phyloP scores from a whole-genome alignment of 1,139 yeast species.

The Geotrichum klebahnii region DNA sequence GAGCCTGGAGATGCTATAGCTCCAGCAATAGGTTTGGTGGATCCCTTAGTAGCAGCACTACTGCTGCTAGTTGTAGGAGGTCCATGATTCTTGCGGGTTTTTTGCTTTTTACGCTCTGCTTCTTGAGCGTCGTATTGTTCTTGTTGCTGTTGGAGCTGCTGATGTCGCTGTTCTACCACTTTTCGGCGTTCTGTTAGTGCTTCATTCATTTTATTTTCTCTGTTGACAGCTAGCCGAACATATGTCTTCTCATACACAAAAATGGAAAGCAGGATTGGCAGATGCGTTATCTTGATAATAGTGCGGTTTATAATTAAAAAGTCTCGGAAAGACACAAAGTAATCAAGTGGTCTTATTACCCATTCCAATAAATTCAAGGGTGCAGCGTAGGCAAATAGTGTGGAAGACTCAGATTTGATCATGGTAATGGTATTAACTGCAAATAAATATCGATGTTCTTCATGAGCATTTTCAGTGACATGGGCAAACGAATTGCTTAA shows the following conservation, averaged over 20 bases:
- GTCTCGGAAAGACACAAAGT: constrained; percentile 35
- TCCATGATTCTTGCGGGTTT: neutral
- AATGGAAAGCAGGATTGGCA: constrained; percentile 39
- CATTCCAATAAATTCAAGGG: constrained; percentile 41
- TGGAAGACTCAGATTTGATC: constrained; percentile 42
- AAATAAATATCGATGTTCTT: constrained; percentile 41
- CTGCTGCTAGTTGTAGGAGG: too few relatives aligned
- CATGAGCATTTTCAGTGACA: constrained; percentile 39
- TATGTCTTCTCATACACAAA: constrained; percentile 38
- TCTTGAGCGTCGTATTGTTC: constrained; percentile 5
- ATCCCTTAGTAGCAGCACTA: neutral
- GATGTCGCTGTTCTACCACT: constrained; percentile 12
- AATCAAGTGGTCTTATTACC: constrained; percentile 37
- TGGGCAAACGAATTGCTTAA: constrained; percentile 42
- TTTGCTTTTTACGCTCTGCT: constrained; percentile 1
- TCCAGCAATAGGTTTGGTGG: neutral
- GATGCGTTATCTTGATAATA: constrained; percentile 40
- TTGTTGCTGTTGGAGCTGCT: constrained; percentile 19
- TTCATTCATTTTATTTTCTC: constrained; percentile 22
- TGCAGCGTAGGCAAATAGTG: constrained; percentile 41
- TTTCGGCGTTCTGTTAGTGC: constrained; percentile 22
- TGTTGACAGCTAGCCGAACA: constrained; percentile 22
- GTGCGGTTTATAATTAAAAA: constrained; percentile 39
- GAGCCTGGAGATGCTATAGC: neutral
- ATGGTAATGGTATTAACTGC: constrained; percentile 43